Base-by-base conservation (phyloP, 306 rosid genomes). In the Hippophae tibetana region DNA sequence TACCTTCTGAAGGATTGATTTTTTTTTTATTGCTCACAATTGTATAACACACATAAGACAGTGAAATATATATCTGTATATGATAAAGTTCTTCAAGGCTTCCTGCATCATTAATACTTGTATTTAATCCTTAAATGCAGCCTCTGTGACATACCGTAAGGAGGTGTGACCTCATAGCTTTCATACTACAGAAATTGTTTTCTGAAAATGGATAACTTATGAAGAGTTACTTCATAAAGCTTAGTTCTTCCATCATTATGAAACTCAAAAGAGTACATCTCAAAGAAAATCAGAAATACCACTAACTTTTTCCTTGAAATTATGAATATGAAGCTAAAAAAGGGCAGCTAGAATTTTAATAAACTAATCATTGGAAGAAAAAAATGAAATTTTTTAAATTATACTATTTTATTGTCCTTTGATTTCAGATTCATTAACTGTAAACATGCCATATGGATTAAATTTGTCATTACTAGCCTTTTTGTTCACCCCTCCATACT, bases 21-120 rank as follows among this genome's bases (percentile, higher is more conserved):
- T 38, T 58, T 58, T 47, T 31, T 31, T 31, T 31, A 2, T 31
- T 4, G 38, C 48, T 63, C 42, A 31, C 57, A 6, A 51, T 46
- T 51, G 54, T 54, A 47, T 31, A 43, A 26, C 27, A 57, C 14
- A 69, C 52, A 56, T 47, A 52, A 58, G 47, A 43, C 12, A 13
- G 14, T 0, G 14, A 49, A 5, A 49, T 0, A 7, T 11, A 49
- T 5, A 47, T 47, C 50, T 47, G 49, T 47, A 49, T 7, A 12
- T 5, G 7, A 49, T 49, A 3, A 10, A 6, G 18, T 49, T 49
- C 14, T 11, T 31, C 38, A 4, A 31, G 38, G 38, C 38, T 31
- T 31, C 38, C 38, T 31, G 38, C 0, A 2, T 31, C 38, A 31
- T 31, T 31, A 31, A 31, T 31, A 31, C 38, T 31, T 31, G 38